A percentile compares a stretch with the other conserved stretches of the same genome.
These are phyloP conservation scores for Botrytis elliptica DNA, from an alignment of 2,329 filamentous ascomycete species.

Conservation along the genomic window DNA sequence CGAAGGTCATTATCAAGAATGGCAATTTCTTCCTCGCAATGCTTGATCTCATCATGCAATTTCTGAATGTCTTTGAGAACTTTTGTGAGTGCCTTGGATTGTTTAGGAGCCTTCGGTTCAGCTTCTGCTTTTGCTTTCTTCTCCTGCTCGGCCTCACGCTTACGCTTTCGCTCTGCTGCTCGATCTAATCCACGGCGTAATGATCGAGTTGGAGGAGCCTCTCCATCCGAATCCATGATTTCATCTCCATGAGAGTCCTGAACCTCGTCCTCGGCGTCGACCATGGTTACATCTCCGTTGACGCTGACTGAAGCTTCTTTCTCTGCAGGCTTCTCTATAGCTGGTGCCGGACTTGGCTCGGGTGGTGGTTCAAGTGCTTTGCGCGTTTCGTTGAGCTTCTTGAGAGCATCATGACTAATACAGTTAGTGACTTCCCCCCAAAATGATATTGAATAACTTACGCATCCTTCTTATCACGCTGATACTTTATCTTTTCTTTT, in stretches of 20 bases:
- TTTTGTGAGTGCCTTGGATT: slow-evolving; percentile 85
- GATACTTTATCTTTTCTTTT: slow-evolving; percentile 93
- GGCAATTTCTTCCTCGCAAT: slow-evolving; percentile 81
- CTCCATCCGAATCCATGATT: slow-evolving; percentile 68
- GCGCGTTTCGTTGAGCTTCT: slow-evolving; percentile 67
- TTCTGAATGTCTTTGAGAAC: slow-evolving; percentile 86
- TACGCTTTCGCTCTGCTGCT: slow-evolving; percentile 70
- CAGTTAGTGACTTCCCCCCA: slow-evolving; percentile 34
- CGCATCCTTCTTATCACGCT: slow-evolving; percentile 70
- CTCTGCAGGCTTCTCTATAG: slow-evolving; percentile 18
- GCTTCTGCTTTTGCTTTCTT: slow-evolving; percentile 59
- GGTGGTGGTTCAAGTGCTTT: slow-evolving; percentile 69
- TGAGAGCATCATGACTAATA: slow-evolving; percentile 66
- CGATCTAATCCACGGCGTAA: slow-evolving; percentile 65
- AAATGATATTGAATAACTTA: slow-evolving; percentile 43
- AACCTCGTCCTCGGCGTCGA: slow-evolving; percentile 63
- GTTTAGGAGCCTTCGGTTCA: slow-evolving; percentile 64
- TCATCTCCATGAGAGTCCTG: slow-evolving; percentile 56
- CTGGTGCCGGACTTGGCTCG: slow-evolving; percentile 55
- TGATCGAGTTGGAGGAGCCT: slow-evolving; percentile 54
- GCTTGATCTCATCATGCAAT: slow-evolving; percentile 74
- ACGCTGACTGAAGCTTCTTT: slow-evolving; percentile 25
- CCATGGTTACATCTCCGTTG: slow-evolving; percentile 60
- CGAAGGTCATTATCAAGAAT: slow-evolving; percentile 87
- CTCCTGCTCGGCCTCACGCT: slow-evolving; percentile 71